Conservation (phyloP, 2,329 filamentous ascomycete species). For the Helotiales sp. region DNA sequence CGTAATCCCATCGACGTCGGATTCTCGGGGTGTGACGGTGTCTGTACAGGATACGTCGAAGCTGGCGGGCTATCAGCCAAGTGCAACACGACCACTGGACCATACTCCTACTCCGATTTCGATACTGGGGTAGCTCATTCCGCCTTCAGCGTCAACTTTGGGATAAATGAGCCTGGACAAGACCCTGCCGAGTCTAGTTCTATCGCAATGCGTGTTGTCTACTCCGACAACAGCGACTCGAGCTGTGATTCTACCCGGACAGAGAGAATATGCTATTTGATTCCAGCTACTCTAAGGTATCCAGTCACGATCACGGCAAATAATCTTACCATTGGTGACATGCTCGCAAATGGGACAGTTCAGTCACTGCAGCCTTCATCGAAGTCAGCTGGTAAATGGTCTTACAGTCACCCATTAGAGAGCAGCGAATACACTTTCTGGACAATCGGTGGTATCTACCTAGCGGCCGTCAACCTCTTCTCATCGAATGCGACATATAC, state of each 20-base stretch:
- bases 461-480: slow-evolving; percentile 8
- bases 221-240: background rate
- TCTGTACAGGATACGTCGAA: slow-evolving; percentile 7
- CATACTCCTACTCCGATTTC: background rate
- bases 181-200: background rate
- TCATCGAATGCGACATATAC: slow-evolving; percentile 1
- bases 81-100: slow-evolving; percentile 3
- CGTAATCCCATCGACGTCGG: background rate
- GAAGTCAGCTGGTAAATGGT: background rate
- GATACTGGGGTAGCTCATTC: background rate
- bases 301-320: background rate
- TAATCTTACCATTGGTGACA: background rate
- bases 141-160: background rate
- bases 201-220: background rate
- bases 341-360: background rate
- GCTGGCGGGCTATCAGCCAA: slow-evolving; percentile 7
- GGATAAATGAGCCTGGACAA: background rate
- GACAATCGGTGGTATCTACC: slow-evolving; percentile 9
- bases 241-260: background rate
- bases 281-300: background rate
- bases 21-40: slow-evolving; percentile 8
- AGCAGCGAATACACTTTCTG: background rate
- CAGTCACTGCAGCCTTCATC: background rate
- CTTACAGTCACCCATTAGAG: too few relatives aligned
- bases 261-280: background rate